A percentile compares a stretch with the other conserved stretches of the same genome.
phyloP scores from a whole-genome alignment of 768 basidiomycete genomes.

The Gymnopilus dilepis region DNA sequence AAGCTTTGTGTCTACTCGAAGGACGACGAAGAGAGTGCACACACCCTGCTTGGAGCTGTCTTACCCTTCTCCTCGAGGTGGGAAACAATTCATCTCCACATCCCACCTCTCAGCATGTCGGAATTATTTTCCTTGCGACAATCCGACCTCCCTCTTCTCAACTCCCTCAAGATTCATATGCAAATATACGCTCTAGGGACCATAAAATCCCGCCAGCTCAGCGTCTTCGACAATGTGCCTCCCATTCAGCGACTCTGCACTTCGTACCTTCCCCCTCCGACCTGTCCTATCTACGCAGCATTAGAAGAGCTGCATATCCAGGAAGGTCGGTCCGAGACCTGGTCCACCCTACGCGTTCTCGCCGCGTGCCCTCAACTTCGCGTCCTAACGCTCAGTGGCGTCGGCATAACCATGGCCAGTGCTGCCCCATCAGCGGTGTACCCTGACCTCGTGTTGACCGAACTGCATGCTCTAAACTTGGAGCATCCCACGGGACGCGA shows the following conservation, averaged over 20 bases:
- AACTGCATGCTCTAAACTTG: conserved; percentile 20
- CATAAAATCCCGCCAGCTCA: conserved; percentile 2
- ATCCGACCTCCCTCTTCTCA: conserved; percentile 18
- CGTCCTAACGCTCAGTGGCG: conserved; percentile 21
- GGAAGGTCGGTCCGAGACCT: conserved; percentile 19
- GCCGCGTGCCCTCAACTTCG: conserved; percentile 15
- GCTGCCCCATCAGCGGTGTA: background rate
- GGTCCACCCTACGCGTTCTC: conserved; percentile 17
- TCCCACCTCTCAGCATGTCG: conserved; percentile 8
- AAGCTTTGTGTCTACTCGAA: conserved; percentile 20
- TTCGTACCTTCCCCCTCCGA: conserved; percentile 10
- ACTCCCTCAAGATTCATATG: conserved; percentile 16
- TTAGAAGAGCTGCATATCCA: conserved; percentile 23
- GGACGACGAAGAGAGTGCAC: conserved; percentile 8
- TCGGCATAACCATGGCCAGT: conserved; percentile 12
- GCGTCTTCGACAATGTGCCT: conserved; percentile 10
- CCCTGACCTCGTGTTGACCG: conserved; percentile 9
- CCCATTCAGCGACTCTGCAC: conserved; percentile 17
- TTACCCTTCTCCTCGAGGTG: conserved; percentile 19
- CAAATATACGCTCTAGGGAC: conserved; percentile 4
- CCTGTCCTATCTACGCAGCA: conserved; percentile 9
- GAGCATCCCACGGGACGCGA: conserved; percentile 23
- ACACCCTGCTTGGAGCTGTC: conserved; percentile 14
- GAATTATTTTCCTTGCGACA: conserved; percentile 9
- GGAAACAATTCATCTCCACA: conserved; percentile 20